phyloP scores from a whole-genome alignment of 805 yeast genomes.

The Pachysolen tannophilus region DNA sequence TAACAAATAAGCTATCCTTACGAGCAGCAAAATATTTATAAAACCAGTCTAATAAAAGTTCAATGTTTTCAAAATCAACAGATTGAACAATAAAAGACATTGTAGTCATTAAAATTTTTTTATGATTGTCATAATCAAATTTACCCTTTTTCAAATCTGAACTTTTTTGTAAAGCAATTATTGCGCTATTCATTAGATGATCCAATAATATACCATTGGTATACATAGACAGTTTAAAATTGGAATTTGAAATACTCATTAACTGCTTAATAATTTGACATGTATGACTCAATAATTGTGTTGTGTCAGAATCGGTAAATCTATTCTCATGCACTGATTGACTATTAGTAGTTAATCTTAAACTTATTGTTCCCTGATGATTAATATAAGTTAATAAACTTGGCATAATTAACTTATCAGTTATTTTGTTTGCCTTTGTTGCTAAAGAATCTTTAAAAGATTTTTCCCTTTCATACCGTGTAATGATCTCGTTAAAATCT shows the following conservation, averaged over 20 bases:
- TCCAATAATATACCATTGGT: neutral
- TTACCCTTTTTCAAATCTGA: neutral
- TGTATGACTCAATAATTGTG: neutral
- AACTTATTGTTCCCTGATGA: neutral
- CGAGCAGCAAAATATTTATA: too few relatives aligned
- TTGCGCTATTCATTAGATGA: neutral
- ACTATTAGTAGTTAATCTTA: neutral
- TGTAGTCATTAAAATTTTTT: too few relatives aligned
- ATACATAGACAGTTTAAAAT: too few relatives aligned
- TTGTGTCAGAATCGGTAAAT: neutral
- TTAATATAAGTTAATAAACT: conserved; percentile 1
- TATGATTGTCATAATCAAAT: too few relatives aligned
- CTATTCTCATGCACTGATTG: neutral
- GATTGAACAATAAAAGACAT: too few relatives aligned
- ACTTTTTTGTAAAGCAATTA: neutral
- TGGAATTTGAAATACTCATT: neutral
- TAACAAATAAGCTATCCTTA: too few relatives aligned
- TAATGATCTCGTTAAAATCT: neutral
- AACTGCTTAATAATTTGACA: conserved; percentile 2
- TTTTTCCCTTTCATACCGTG: neutral
- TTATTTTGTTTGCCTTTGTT: conserved; percentile 1
- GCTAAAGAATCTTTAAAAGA: conserved; percentile 2
- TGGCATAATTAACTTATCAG: conserved; percentile 6
- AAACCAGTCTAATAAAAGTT: too few relatives aligned
- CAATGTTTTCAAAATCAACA: too few relatives aligned